phyloP scores from a whole-genome alignment of 176 grass and related monocot genomes.

The Paspalum notatum region DNA sequence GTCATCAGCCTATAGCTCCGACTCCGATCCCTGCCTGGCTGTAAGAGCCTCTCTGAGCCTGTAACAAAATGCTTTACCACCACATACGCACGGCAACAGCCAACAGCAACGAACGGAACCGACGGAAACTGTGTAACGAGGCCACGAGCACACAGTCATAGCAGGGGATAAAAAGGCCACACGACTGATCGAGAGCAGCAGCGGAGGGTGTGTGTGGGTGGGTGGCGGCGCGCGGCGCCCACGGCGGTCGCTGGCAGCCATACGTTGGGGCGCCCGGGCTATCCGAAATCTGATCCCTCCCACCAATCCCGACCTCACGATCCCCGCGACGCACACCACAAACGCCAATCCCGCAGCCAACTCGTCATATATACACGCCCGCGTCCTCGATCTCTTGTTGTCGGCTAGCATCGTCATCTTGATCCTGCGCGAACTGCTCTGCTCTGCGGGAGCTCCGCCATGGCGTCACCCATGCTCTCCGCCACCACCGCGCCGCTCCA shows the following conservation, averaged over 20 bases:
- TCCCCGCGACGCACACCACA: constrained; percentile 38
- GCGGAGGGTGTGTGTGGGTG: constrained; percentile 19
- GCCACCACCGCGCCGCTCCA: constrained; percentile 46
- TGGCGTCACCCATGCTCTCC: constrained; percentile 71
- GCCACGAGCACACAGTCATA: background rate
- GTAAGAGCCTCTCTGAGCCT: no score
- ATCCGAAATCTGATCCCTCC: constrained; percentile 63
- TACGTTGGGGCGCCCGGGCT: constrained; percentile 46
- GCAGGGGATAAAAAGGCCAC: constrained; percentile 9
- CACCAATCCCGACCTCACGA: constrained; percentile 53
- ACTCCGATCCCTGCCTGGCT: no score
- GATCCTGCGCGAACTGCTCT: background rate
- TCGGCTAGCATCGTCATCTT: constrained; percentile 20
- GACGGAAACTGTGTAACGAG: no score
- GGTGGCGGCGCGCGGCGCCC: no score
- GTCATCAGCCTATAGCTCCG: no score
- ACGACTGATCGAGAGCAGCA: background rate
- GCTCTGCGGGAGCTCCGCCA: background rate
- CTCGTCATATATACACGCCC: constrained; percentile 41
- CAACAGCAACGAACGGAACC: no score
- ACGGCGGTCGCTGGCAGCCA: constrained; percentile 36
- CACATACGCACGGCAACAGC: no score
- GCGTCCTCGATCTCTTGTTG: constrained; percentile 37
- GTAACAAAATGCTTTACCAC: no score
- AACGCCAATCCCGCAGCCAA: constrained; percentile 31